phyloP scores from a whole-genome alignment of 2,329 filamentous ascomycete genomes.

The Metarhizium robertsii region DNA sequence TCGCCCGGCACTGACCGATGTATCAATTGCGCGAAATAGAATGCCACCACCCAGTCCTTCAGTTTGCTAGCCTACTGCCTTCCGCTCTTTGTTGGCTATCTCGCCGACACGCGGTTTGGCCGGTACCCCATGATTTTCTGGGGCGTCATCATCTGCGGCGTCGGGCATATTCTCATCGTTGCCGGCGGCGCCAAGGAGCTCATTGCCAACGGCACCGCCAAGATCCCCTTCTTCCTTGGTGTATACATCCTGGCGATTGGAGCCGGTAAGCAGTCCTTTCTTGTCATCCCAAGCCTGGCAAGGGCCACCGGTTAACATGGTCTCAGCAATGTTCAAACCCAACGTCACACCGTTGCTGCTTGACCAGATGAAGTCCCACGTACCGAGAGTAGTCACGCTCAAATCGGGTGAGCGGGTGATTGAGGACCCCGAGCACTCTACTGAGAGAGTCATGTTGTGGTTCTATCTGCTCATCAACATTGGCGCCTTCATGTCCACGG shows the following conservation, averaged over 20 bases:
- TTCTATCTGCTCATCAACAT: conserved; percentile 48
- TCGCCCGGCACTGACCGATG: conserved; percentile 28
- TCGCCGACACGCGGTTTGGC: conserved; percentile 61
- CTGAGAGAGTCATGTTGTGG: conserved; percentile 58
- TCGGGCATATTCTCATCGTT: conserved; percentile 61
- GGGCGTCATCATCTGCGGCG: conserved; percentile 56
- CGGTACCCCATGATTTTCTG: conserved; percentile 64
- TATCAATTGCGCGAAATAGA: conserved; percentile 15
- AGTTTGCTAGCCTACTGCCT: conserved; percentile 48
- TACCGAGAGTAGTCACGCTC: conserved; percentile 24
- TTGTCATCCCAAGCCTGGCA: background rate
- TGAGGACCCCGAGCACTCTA: conserved; percentile 56
- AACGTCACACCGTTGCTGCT: conserved; percentile 62
- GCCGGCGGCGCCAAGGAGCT: conserved; percentile 42
- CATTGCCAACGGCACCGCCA: conserved; percentile 33
- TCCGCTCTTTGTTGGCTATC: conserved; percentile 43
- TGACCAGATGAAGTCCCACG: conserved; percentile 53
- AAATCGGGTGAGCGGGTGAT: conserved; percentile 54
- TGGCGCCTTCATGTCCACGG: conserved; percentile 41
- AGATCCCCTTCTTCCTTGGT: conserved; percentile 52
- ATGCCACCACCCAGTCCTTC: conserved; percentile 35
- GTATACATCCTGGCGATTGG: conserved; percentile 46
- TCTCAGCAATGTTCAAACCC: conserved; percentile 51
- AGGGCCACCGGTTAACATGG: background rate
- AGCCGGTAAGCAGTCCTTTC: conserved; percentile 32